Conservation (phyloP, 1,284 basidiomycete genomes). For the Moesziomyces sp. region DNA sequence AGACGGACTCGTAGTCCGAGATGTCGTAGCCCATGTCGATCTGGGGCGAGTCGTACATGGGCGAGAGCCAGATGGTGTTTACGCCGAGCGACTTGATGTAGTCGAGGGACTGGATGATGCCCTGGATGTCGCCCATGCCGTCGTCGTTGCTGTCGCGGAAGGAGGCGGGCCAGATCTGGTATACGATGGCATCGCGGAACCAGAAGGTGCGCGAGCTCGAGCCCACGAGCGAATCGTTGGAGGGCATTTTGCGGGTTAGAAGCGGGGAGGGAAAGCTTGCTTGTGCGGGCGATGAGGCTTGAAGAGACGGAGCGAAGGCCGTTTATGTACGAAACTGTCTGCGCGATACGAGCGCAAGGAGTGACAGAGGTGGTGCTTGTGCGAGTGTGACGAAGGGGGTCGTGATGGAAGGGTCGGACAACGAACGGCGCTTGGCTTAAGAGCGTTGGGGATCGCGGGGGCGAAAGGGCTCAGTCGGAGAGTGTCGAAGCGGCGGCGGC, state of each 20-base stretch:
- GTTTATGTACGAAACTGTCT: too few relatives aligned
- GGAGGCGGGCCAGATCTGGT: constrained; percentile 77
- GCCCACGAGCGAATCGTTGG: constrained; percentile 39
- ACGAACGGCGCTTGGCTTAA: too few relatives aligned
- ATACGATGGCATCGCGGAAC: constrained; percentile 55
- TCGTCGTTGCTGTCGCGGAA: constrained; percentile 80
- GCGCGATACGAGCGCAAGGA: too few relatives aligned
- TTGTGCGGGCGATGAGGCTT: not conserved
- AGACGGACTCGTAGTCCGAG: constrained; percentile 78
- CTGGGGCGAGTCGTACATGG: constrained; percentile 78
- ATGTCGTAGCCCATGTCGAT: constrained; percentile 75
- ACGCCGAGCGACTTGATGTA: constrained; percentile 79
- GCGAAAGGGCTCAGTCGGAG: too few relatives aligned
- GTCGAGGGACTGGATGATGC: constrained; percentile 76
- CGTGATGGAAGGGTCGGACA: too few relatives aligned
- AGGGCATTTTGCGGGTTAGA: constrained; percentile 24
- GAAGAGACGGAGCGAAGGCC: not conserved
- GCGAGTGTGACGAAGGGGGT: too few relatives aligned
- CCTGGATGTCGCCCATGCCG: constrained; percentile 79
- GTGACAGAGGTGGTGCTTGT: too few relatives aligned
- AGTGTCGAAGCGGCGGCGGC: too few relatives aligned
- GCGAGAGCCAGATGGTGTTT: constrained; percentile 79
- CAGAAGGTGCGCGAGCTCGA: constrained; percentile 35
- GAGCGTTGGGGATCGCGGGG: too few relatives aligned
- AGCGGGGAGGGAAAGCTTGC: not conserved